These are phyloP conservation scores for Aspergillus piperis DNA, from an alignment of 2,329 filamentous ascomycete species.

Conservation along the genomic window DNA sequence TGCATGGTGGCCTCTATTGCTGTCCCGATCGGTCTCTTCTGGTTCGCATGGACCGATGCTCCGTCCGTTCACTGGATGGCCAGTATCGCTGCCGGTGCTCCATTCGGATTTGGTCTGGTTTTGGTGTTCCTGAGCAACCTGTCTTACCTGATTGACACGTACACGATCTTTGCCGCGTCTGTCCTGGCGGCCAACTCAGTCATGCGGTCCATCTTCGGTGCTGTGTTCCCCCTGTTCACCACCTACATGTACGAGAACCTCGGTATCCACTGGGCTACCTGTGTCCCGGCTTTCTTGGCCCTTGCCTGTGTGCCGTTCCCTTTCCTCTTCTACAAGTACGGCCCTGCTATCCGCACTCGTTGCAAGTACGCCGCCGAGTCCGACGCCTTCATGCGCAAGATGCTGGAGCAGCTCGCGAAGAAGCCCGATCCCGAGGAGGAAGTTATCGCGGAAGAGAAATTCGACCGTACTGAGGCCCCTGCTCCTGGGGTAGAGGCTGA, in stretches of 20 bases:
- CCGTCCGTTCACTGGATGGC: constrained; percentile 44
- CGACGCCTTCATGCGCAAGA: constrained; percentile 40
- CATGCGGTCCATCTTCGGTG: constrained; percentile 49
- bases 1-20: constrained; percentile 51
- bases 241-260: constrained; percentile 47
- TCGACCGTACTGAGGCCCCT: constrained; percentile 39
- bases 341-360: constrained; percentile 40
- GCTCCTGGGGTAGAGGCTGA: constrained; percentile 28
- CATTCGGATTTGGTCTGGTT: constrained; percentile 47
- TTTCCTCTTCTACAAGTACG: constrained; percentile 49
- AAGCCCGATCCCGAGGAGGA: constrained; percentile 17
- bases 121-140: constrained; percentile 44
- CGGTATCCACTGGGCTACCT: constrained; percentile 52
- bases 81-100: constrained; percentile 37
- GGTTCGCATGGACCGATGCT: constrained; percentile 62
- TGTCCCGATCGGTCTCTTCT: constrained; percentile 61
- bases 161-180: constrained; percentile 47
- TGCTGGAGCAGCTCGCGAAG: constrained; percentile 30
- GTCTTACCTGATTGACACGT: constrained; percentile 48
- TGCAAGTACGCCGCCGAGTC: constrained; percentile 45
- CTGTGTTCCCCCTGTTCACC: constrained; percentile 52
- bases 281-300: constrained; percentile 50
- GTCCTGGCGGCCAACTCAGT: constrained; percentile 50
- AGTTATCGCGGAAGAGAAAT: constrained; percentile 22
- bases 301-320: constrained; percentile 48